These are phyloP conservation scores for Verticillium alfalfae DNA, from an alignment of 2,329 filamentous ascomycete genomes.

Conservation along the genomic window DNA sequence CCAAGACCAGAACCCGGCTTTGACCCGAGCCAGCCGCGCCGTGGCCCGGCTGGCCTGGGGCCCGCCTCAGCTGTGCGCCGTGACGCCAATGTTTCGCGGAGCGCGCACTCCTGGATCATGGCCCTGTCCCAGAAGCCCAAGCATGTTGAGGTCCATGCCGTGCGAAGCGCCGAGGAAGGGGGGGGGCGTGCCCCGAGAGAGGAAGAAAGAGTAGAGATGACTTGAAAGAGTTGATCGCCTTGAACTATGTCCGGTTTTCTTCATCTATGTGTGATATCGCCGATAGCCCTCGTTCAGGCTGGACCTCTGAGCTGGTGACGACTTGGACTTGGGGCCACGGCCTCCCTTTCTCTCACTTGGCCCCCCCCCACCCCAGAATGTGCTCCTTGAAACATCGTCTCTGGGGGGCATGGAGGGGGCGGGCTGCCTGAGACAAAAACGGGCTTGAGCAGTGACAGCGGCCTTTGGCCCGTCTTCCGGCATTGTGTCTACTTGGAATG, in stretches of 20 bases:
- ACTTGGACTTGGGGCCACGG: not conserved
- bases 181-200: not conserved
- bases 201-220: not conserved
- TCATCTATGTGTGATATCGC: not conserved
- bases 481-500: no score
- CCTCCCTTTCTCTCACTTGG: not conserved
- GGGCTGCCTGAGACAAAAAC: conserved; percentile 4
- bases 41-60: not conserved
- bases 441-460: not conserved
- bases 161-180: not conserved
- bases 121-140: not conserved
- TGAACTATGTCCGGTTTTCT: conserved; percentile 1
- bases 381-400: conserved; percentile 6
- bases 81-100: not conserved
- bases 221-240: not conserved
- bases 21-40: not conserved
- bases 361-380: conserved; percentile 1
- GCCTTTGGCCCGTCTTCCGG: not conserved
- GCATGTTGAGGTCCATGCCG: not conserved
- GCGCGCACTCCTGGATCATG: not conserved
- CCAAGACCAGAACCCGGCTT: not conserved
- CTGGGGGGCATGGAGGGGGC: not conserved
- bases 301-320: not conserved
- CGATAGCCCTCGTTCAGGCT: no score
- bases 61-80: not conserved